Percentiles rank a stretch among this genome's conserved stretches.
phyloP scores from a whole-genome alignment of 163 green algal species.

The Prototheca stagnorum region DNA sequence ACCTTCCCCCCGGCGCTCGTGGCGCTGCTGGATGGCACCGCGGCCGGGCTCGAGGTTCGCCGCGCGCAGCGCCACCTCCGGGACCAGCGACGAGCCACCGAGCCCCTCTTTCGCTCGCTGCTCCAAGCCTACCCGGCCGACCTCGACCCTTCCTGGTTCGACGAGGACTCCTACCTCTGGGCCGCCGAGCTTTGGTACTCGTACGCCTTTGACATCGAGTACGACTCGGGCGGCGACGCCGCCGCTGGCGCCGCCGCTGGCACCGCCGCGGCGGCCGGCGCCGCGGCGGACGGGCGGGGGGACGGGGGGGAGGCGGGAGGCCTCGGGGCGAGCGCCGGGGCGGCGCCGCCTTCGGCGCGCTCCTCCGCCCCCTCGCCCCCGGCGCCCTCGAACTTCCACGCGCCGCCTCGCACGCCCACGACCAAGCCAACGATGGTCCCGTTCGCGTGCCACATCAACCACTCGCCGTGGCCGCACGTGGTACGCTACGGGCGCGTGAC shows the following conservation, averaged over 20 bases:
- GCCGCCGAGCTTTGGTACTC: slow-evolving; percentile 45
- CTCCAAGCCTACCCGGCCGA: slow-evolving; percentile 12
- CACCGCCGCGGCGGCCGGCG: neutral
- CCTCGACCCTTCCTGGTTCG: slow-evolving; percentile 12
- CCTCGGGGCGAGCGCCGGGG: too few species aligned
- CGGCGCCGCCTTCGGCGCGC: too few species aligned
- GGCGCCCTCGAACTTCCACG: slow-evolving; percentile 21
- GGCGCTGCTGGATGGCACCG: slow-evolving; percentile 5
- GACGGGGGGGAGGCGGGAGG: too few species aligned
- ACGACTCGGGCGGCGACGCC: neutral
- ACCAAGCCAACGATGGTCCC: slow-evolving; percentile 34
- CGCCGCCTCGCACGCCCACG: slow-evolving; percentile 6
- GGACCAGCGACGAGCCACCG: slow-evolving; percentile 6
- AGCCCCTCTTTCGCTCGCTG: slow-evolving; percentile 17
- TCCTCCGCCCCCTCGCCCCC: neutral
- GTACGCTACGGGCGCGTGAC: slow-evolving; percentile 43
- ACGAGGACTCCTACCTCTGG: slow-evolving; percentile 36
- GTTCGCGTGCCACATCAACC: slow-evolving; percentile 50
- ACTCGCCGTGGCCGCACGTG: slow-evolving; percentile 43
- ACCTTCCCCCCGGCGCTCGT: slow-evolving; percentile 14
- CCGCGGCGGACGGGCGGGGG: neutral
- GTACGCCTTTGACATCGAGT: slow-evolving; percentile 20
- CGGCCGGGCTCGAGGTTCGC: slow-evolving; percentile 11
- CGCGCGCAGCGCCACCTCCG: slow-evolving; percentile 14
- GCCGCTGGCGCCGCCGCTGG: neutral